A percentile compares a stretch with the other conserved stretches of the same genome.
phyloP scores from a whole-genome alignment of 352 stramenopile genomes.

The Phytophthora quininea region DNA sequence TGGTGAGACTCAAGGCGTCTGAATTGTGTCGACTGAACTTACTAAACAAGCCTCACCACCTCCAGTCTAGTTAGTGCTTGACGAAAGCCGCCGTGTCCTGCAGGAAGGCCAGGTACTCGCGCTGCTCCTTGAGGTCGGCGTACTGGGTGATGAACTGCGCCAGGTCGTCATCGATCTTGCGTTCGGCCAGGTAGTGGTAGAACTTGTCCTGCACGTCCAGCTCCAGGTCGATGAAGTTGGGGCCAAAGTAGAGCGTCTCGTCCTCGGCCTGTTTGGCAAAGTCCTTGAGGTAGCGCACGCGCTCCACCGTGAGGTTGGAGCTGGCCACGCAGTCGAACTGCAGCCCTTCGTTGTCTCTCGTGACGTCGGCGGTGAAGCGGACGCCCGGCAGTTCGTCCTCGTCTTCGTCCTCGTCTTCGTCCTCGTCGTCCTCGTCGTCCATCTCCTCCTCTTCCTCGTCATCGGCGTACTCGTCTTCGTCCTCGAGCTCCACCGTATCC shows the following conservation, averaged over 20 bases:
- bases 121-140: slow-evolving; percentile 86
- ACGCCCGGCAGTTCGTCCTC: slow-evolving; percentile 80
- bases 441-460: slow-evolving; percentile 52
- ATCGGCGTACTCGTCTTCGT: slow-evolving; percentile 61
- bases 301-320: slow-evolving; percentile 82
- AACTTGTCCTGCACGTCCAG: slow-evolving; percentile 86
- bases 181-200: slow-evolving; percentile 78
- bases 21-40: no score
- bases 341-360: slow-evolving; percentile 71
- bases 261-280: slow-evolving; percentile 59
- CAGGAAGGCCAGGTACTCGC: slow-evolving; percentile 84
- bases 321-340: slow-evolving; percentile 85
- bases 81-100: slow-evolving; percentile 71
- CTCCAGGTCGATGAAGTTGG: slow-evolving; percentile 84
- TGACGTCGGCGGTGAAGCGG: slow-evolving; percentile 78
- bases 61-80: slow-evolving; percentile 55
- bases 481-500: slow-evolving; percentile 73
- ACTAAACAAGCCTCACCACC: neutral
- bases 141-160: slow-evolving; percentile 88
- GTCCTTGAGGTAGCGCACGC: slow-evolving; percentile 71
- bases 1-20: no score
- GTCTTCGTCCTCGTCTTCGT: slow-evolving; percentile 58
- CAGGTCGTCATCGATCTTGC: slow-evolving; percentile 83
- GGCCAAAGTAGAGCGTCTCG: slow-evolving; percentile 77
- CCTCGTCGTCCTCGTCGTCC: slow-evolving; percentile 41